These are phyloP conservation scores for Somion occarium DNA, from an alignment of 1,284 basidiomycete species.

Conservation along the genomic window DNA sequence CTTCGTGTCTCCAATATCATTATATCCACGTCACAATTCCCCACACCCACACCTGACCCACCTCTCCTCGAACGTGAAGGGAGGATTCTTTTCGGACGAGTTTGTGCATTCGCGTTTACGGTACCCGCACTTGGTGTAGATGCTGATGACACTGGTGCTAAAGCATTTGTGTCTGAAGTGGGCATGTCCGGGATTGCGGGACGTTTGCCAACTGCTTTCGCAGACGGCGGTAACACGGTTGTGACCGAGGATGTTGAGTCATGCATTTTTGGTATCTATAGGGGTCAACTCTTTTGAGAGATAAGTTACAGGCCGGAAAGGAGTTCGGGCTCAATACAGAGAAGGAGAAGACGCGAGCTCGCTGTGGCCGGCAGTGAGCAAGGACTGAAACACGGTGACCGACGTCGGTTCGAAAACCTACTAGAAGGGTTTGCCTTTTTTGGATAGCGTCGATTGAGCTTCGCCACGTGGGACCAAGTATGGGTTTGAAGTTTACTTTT, in stretches of 20 bases:
- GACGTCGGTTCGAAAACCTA: neutral
- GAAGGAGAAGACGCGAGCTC: neutral
- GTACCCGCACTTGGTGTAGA: slow-evolving; percentile 17
- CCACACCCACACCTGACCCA: slow-evolving; percentile 72
- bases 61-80: slow-evolving; percentile 77
- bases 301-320: too few species aligned
- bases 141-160: slow-evolving; percentile 9
- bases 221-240: slow-evolving; percentile 4
- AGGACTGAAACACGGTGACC: neutral
- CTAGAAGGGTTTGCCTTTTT: neutral
- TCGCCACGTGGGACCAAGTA: too few species aligned
- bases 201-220: slow-evolving; percentile 10
- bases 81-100: slow-evolving; percentile 65
- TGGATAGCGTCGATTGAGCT: too few species aligned
- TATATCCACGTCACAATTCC: slow-evolving; percentile 71
- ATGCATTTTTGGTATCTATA: neutral
- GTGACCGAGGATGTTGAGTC: neutral
- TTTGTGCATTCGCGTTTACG: slow-evolving; percentile 16
- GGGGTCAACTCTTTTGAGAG: too few species aligned
- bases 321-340: too few species aligned
- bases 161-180: neutral
- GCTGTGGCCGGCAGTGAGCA: neutral
- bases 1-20: slow-evolving; percentile 82
- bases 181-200: neutral
- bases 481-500: too few species aligned